A percentile compares a stretch with the other conserved stretches of the same genome.
These are phyloP conservation scores for Macrolepiota fuliginosa DNA, from an alignment of 768 basidiomycete genomes.

Conservation along the genomic window DNA sequence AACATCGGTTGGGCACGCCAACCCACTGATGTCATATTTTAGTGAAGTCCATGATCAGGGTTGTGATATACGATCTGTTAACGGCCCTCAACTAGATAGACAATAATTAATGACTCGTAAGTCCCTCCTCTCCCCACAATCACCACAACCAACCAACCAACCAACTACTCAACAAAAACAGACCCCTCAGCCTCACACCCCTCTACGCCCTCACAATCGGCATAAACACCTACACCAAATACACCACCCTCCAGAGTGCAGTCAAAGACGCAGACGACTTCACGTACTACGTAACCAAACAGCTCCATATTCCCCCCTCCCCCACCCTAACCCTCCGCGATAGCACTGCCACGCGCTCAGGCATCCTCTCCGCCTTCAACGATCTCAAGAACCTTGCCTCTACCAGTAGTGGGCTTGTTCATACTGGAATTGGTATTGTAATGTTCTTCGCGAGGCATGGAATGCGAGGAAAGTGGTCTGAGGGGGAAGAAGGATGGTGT, in stretches of 20 bases:
- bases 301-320: conserved; percentile 26
- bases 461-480: conserved; percentile 28
- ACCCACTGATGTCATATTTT: too few species aligned
- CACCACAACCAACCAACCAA: neutral
- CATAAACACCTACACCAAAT: conserved; percentile 34
- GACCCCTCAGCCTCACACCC: conserved; percentile 4
- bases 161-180: neutral
- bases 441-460: conserved; percentile 48
- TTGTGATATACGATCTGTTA: too few species aligned
- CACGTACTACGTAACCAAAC: conserved; percentile 26
- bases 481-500: conserved; percentile 23
- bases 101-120: too few species aligned
- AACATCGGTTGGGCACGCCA: too few species aligned
- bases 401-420: conserved; percentile 9
- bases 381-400: conserved; percentile 18
- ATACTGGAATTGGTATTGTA: conserved; percentile 31
- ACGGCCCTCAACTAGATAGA: too few species aligned
- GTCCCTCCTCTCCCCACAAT: neutral
- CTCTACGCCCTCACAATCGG: conserved; percentile 43
- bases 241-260: conserved; percentile 30
- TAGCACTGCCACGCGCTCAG: conserved; percentile 30
- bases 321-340: conserved; percentile 38
- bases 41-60: too few species aligned
- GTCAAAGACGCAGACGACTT: conserved; percentile 39
- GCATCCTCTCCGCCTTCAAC: conserved; percentile 30